Base-by-base conservation (phyloP, 2,329 filamentous ascomycete species). In the Penicillium sp. region DNA sequence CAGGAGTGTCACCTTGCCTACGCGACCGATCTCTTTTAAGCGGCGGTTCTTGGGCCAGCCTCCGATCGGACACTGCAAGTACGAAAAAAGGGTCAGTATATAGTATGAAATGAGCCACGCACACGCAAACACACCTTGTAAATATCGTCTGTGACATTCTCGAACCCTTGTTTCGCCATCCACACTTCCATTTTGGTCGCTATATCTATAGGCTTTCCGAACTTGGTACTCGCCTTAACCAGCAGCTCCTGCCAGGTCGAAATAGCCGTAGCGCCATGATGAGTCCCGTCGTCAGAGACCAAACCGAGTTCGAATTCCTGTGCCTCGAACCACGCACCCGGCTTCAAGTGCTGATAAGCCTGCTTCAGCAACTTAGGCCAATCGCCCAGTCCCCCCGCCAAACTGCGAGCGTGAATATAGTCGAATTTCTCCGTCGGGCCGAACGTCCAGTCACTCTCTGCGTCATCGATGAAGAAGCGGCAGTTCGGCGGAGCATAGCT, bases 401-500 rank as follows among this genome's bases (percentile, higher is more conserved):
- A 50, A 43, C 64, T 68, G 10, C 73, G 69, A 32, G 65, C 66
- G 51, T 75, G 75, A 38, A 77, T 73, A 51, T 69, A 75, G 51
- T 77, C 75, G 47, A 77, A 77, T 0, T 62, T 43, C 43, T 71
- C 67, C 3, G 71, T 61, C 62, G 75, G 63, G 62, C 65, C 58
- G 44, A 71, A 77, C 0, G 71, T 63, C 75, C 74, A 77, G 22
- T 75, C 71, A 44, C 70, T 69, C 58, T 77, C 74, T 5, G 67
- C 70, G 32, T 77, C 75, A 36, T 76, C 74, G 24, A 77, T 79
- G n/a, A 77, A 75, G 58, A 83, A 83, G 8, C 69, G 65, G 3
- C 81, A 72, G 49, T 84, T 83, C 1, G 78, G 72, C 2, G 81
- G 80, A 3, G 81, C 76, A 61, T 66, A 73, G 55, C 48, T 64